A percentile compares a stretch with the other conserved stretches of the same genome.
Evolutionary conservation across 2,329 filamentous ascomycete species (phyloP).

Genomic region (Alternaria consortialis): DNA sequence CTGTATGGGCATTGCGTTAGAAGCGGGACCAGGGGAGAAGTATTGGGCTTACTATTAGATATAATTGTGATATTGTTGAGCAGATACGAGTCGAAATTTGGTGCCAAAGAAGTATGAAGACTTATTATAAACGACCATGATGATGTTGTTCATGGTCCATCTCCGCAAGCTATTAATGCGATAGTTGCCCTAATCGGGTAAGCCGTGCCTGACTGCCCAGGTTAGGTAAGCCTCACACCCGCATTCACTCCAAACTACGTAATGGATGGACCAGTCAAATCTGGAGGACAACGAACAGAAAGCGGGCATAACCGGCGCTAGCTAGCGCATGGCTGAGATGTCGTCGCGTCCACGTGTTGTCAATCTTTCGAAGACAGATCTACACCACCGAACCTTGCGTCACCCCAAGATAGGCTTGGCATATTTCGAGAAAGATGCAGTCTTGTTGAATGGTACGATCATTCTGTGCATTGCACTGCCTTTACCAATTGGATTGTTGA

Average conservation of each 20-base stretch:
- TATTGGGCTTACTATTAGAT: neutral
- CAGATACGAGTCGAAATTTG: too few species aligned
- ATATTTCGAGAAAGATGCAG: too few species aligned
- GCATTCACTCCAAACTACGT: neutral
- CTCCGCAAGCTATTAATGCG: slow-evolving; percentile 6
- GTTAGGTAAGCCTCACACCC: slow-evolving; percentile 10
- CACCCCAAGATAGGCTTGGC: too few species aligned
- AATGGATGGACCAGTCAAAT: neutral
- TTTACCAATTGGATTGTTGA: too few species aligned
- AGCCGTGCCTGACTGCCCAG: slow-evolving; percentile 24
- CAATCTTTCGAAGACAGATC: too few species aligned
- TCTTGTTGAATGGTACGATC: too few species aligned
- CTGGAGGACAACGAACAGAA: too few species aligned
- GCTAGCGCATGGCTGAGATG: neutral
- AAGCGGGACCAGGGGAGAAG: neutral
- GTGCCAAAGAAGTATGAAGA: neutral
- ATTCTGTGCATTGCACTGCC: too few species aligned
- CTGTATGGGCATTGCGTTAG: neutral
- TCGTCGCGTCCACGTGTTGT: too few species aligned
- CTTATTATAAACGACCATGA: neutral
- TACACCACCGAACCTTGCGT: too few species aligned
- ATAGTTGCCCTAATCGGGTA: slow-evolving; percentile 24
- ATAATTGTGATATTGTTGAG: neutral
- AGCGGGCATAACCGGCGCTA: neutral
- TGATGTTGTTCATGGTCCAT: neutral